Conservation (phyloP, 2,329 filamentous ascomycete species). For the Xylariaceae sp. region DNA sequence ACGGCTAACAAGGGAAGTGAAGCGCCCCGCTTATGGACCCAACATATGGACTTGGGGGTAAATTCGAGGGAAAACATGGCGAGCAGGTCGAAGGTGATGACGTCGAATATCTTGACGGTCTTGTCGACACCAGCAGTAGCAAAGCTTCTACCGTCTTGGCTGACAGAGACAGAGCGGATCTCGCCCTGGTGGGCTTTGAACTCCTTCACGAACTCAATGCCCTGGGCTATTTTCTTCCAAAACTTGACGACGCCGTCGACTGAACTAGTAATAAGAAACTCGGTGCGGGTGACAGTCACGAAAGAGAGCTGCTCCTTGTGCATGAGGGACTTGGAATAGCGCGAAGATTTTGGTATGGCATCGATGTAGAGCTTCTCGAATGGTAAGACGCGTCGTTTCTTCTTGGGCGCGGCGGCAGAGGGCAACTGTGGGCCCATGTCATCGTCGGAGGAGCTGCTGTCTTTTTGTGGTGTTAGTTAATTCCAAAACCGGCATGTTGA, state of each 20-base stretch:
- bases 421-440: slow-evolving; percentile 92
- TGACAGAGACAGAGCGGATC: slow-evolving; percentile 78
- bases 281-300: slow-evolving; percentile 85
- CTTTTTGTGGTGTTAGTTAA: slow-evolving; percentile 24
- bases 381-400: slow-evolving; percentile 84
- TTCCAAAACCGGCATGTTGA: not conserved
- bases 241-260: slow-evolving; percentile 97
- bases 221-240: slow-evolving; percentile 91
- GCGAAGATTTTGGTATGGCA: slow-evolving; percentile 73
- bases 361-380: slow-evolving; percentile 95
- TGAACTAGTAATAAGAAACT: slow-evolving; percentile 93
- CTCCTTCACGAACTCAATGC: slow-evolving; percentile 97
- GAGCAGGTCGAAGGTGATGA: slow-evolving; percentile 83
- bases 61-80: slow-evolving; percentile 77
- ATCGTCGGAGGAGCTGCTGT: slow-evolving; percentile 67
- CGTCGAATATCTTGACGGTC: slow-evolving; percentile 76
- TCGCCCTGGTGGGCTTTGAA: slow-evolving; percentile 87
- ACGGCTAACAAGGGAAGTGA: slow-evolving; percentile 82
- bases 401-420: slow-evolving; percentile 72
- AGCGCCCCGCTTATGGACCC: slow-evolving; percentile 85
- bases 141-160: slow-evolving; percentile 87
- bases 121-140: slow-evolving; percentile 79
- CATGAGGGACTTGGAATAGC: slow-evolving; percentile 96
- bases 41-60: slow-evolving; percentile 76
- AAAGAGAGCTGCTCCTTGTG: slow-evolving; percentile 93